These are phyloP conservation scores for Penicillium herquei DNA, from an alignment of 495 filamentous ascomycete species.

Conservation along the genomic window DNA sequence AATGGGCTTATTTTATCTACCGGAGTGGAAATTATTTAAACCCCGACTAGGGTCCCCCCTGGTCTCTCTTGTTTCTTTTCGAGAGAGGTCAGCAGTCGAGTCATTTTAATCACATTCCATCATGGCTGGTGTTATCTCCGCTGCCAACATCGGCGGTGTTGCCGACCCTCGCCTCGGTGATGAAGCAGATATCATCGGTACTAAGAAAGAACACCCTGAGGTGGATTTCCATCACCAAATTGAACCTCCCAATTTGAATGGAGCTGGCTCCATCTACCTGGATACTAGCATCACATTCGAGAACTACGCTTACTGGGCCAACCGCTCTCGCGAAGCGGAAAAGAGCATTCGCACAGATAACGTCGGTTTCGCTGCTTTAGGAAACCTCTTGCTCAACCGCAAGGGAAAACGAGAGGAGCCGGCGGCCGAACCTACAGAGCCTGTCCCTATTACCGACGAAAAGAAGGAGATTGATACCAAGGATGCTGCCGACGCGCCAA, in stretches of 20 bases:
- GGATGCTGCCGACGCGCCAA: background rate
- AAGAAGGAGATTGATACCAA: background rate
- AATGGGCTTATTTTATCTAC: too few species aligned
- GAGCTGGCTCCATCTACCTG: conserved; percentile 12
- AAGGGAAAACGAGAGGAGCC: conserved; percentile 6
- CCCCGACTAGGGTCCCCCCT: background rate
- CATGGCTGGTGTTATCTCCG: conserved; percentile 15
- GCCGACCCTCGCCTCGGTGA: conserved; percentile 13
- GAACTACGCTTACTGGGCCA: conserved; percentile 35
- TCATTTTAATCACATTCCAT: background rate
- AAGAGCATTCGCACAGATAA: conserved; percentile 15
- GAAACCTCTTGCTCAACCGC: conserved; percentile 3
- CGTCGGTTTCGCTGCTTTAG: conserved; percentile 2
- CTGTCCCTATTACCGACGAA: background rate
- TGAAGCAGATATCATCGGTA: conserved; percentile 18
- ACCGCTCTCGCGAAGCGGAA: conserved; percentile 23
- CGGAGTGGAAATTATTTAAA: background rate
- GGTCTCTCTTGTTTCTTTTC: background rate
- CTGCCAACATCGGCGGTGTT: conserved; percentile 15
- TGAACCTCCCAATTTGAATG: conserved; percentile 7
- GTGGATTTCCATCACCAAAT: conserved; percentile 10
- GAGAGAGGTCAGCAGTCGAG: background rate
- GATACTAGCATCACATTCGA: conserved; percentile 32
- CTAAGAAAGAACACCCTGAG: conserved; percentile 12
- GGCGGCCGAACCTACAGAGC: background rate